phyloP scores from a whole-genome alignment of 108 stramenopile species.

The Cyclostephanos invisitatus region DNA sequence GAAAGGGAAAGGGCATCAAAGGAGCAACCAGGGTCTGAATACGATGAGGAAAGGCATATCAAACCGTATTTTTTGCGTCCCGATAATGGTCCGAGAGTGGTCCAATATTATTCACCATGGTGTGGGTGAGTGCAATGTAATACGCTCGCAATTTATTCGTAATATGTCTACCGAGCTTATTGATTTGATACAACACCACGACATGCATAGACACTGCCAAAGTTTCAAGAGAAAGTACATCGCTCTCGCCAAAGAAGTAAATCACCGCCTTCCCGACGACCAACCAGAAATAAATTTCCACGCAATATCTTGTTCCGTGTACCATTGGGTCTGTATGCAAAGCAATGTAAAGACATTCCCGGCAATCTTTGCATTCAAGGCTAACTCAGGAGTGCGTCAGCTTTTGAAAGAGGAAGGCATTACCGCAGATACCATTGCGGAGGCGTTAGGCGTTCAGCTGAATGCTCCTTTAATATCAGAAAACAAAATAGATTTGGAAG shows the following conservation, averaged over 20 bases:
- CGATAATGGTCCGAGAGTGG: slow-evolving; percentile 59
- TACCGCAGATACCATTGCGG: slow-evolving; percentile 27
- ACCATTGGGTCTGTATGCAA: slow-evolving; percentile 56
- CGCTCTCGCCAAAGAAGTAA: slow-evolving; percentile 52
- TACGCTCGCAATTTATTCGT: neutral
- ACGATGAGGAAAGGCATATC: slow-evolving; percentile 46
- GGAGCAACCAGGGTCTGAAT: slow-evolving; percentile 26
- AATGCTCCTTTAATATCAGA: slow-evolving; percentile 10
- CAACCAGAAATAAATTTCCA: slow-evolving; percentile 52
- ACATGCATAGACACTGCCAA: slow-evolving; percentile 46
- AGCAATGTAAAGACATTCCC: slow-evolving; percentile 62
- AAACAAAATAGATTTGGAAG: slow-evolving; percentile 6
- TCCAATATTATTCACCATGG: slow-evolving; percentile 79
- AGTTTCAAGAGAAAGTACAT: slow-evolving; percentile 67
- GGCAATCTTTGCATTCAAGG: slow-evolving; percentile 48
- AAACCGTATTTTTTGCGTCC: slow-evolving; percentile 40
- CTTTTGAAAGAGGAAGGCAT: slow-evolving; percentile 27
- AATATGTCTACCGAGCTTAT: neutral
- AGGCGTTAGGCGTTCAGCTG: slow-evolving; percentile 20
- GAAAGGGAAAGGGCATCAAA: slow-evolving; percentile 26
- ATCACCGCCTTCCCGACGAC: slow-evolving; percentile 23
- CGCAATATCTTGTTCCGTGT: slow-evolving; percentile 70
- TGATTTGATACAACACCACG: neutral
- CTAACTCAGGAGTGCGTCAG: slow-evolving; percentile 38
- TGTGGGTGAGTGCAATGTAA: slow-evolving; percentile 46